phyloP scores from a whole-genome alignment of 495 filamentous ascomycete species.

The Xylaria nigripes region DNA sequence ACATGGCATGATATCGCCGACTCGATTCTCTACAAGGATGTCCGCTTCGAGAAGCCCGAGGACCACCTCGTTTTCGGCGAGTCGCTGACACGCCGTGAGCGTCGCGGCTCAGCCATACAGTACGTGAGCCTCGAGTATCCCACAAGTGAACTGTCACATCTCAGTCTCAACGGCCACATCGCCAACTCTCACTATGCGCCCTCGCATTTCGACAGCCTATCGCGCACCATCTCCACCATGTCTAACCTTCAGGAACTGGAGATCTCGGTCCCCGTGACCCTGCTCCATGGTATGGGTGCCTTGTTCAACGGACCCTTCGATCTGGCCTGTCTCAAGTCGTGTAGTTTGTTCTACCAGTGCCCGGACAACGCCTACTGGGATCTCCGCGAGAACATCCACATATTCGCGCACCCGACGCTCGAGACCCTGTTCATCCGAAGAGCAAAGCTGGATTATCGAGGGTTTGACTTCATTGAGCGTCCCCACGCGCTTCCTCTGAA shows the following conservation, averaged over 20 bases:
- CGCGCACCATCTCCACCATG: slow-evolving; percentile 27
- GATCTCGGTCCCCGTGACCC: slow-evolving; percentile 22
- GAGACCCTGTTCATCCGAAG: slow-evolving; percentile 23
- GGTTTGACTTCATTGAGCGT: slow-evolving; percentile 26
- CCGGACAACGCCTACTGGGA: slow-evolving; percentile 28
- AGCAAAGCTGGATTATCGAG: slow-evolving; percentile 23
- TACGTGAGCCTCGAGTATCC: slow-evolving; percentile 23
- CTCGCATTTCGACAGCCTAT: slow-evolving; percentile 19
- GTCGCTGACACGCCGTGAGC: slow-evolving; percentile 21
- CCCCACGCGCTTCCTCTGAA: slow-evolving; percentile 22
- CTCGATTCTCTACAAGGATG: slow-evolving; percentile 24
- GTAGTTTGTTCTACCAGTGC: slow-evolving; percentile 25
- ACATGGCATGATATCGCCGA: slow-evolving; percentile 21
- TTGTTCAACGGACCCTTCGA: slow-evolving; percentile 30
- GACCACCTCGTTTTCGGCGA: slow-evolving; percentile 28
- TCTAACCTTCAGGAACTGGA: slow-evolving; percentile 27
- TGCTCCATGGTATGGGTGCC: slow-evolving; percentile 26
- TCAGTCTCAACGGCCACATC: slow-evolving; percentile 18
- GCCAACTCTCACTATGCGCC: slow-evolving; percentile 6
- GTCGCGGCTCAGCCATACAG: slow-evolving; percentile 25
- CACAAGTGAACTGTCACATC: slow-evolving; percentile 16
- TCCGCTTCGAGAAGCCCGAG: slow-evolving; percentile 22
- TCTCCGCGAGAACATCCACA: slow-evolving; percentile 30
- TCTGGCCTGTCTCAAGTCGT: slow-evolving; percentile 26
- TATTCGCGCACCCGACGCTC: slow-evolving; percentile 29